A percentile compares a stretch with the other conserved stretches of the same genome.
Conservation (phyloP, 345 rosid species). For the Aurinia saxatilis region DNA sequence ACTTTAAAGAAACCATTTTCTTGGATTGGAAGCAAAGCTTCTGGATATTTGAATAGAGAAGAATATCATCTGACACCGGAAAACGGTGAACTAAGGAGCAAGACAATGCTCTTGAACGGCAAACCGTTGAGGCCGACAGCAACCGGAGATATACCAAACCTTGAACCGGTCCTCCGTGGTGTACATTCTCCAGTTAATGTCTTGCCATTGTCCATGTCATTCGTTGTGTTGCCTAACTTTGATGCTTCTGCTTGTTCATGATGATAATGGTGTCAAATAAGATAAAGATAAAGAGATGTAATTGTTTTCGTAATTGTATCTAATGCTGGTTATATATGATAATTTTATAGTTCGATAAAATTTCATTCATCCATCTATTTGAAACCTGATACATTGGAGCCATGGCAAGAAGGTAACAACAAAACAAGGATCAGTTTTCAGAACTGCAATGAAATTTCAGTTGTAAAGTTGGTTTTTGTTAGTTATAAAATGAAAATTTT, state of each 20-base stretch:
- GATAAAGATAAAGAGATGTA: background rate
- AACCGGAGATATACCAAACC: constrained; percentile 47
- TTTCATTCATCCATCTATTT: too few relatives aligned
- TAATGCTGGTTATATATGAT: constrained; percentile 4
- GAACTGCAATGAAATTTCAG: too few relatives aligned
- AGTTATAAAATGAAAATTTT: too few relatives aligned
- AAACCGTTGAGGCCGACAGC: constrained; percentile 45
- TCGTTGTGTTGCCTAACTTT: constrained; percentile 69
- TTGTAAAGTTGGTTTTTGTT: too few relatives aligned
- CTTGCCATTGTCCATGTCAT: constrained; percentile 57
- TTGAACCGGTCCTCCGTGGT: constrained; percentile 47
- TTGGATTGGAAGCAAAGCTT: constrained; percentile 54
- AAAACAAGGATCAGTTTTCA: too few relatives aligned
- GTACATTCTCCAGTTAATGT: constrained; percentile 46
- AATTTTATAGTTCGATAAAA: background rate
- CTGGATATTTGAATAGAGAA: constrained; percentile 45
- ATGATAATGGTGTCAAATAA: background rate
- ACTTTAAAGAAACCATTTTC: constrained; percentile 52
- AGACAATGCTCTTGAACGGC: constrained; percentile 71
- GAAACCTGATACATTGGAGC: too few relatives aligned
- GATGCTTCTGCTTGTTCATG: constrained; percentile 63
- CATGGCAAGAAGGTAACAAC: too few relatives aligned
- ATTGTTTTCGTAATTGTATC: constrained; percentile 26
- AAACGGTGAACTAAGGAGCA: constrained; percentile 55
- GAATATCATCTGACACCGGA: constrained; percentile 87